phyloP scores from a whole-genome alignment of 352 stramenopile species.

The Phytophthora fragariaefolia region DNA sequence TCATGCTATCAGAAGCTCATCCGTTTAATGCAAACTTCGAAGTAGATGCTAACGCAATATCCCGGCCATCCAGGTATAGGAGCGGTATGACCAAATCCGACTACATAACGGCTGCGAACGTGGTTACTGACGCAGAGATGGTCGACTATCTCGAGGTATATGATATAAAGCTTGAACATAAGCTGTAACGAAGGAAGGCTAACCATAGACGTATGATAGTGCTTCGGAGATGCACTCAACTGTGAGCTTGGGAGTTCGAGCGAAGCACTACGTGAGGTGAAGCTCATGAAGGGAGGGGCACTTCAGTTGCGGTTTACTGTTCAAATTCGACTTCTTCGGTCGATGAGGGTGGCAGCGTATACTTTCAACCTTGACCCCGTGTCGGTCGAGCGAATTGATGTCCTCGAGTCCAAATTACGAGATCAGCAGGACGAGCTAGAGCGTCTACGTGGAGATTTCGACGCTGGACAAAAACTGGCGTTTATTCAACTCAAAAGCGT shows the following conservation, averaged over 20 bases:
- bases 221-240: conserved; percentile 1
- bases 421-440: conserved; percentile 14
- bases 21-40: too few species aligned
- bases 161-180: background rate
- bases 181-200: background rate
- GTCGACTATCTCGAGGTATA: background rate
- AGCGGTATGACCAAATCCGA: background rate
- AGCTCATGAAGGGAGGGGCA: background rate
- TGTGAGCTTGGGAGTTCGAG: background rate
- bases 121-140: background rate
- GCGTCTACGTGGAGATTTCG: too few species aligned
- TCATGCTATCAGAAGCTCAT: too few species aligned
- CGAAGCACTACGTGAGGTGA: background rate
- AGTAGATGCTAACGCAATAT: background rate
- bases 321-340: background rate
- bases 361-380: conserved; percentile 5
- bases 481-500: too few species aligned
- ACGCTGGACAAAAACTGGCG: too few species aligned
- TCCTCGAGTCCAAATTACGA: conserved; percentile 7
- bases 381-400: conserved; percentile 10
- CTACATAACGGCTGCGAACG: conserved; percentile 1
- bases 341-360: conserved; percentile 1
- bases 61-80: background rate
- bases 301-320: background rate
- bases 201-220: background rate